Percentiles rank a stretch among this genome's conserved stretches.
These are phyloP conservation scores for Porcisia deanei DNA, from an alignment of 208 protist species.

Conservation along the genomic window DNA sequence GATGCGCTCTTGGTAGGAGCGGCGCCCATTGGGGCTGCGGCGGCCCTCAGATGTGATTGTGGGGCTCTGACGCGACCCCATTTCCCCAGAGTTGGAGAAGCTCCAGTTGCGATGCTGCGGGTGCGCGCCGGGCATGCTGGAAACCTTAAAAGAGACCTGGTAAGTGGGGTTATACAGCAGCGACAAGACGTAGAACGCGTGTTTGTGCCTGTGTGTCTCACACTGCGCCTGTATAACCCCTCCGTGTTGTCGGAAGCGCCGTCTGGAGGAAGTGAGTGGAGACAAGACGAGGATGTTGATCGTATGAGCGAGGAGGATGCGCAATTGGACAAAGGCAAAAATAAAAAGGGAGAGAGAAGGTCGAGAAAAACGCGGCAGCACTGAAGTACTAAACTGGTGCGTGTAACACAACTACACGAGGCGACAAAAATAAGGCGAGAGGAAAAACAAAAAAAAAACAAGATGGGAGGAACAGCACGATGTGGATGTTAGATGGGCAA, in stretches of 20 bases:
- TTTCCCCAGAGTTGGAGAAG: constrained; percentile 29
- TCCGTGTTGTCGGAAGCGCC: neutral
- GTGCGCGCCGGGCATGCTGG: constrained; percentile 22
- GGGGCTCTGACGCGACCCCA: constrained; percentile 31
- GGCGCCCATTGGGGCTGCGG: constrained; percentile 44
- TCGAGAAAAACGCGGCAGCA: neutral
- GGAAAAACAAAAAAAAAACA: neutral
- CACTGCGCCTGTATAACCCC: neutral
- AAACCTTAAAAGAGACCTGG: neutral
- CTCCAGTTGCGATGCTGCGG: constrained; percentile 35
- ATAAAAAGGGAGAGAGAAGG: neutral
- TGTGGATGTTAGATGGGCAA: neutral
- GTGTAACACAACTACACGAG: too few species aligned
- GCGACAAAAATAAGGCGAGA: neutral
- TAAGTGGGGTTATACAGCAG: neutral
- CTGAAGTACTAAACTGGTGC: neutral
- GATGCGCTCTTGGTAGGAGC: constrained; percentile 57
- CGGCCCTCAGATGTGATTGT: constrained; percentile 32
- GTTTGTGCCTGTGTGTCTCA: neutral
- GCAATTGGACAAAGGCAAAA: neutral
- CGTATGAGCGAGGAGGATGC: neutral
- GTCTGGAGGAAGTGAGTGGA: neutral
- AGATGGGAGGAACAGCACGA: neutral
- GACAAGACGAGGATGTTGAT: neutral
- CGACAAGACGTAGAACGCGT: neutral